Percentiles rank a stretch among this genome's conserved stretches.
Conservation (phyloP, 1,139 yeast species). For the Saccharomyces hybrid region DNA sequence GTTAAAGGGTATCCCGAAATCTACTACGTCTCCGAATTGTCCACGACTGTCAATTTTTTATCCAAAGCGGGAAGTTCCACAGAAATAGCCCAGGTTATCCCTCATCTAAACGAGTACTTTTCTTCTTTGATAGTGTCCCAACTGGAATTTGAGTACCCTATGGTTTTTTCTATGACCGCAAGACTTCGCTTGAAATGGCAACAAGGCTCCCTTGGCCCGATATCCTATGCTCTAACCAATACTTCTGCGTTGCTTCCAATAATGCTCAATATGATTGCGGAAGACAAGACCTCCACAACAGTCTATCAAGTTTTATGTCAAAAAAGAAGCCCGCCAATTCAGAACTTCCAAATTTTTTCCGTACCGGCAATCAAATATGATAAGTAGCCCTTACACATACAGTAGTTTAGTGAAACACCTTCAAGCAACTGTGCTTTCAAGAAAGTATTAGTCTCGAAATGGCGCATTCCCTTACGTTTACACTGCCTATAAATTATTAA, state of each 20-base stretch:
- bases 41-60: conserved; percentile 7
- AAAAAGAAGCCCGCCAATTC: not conserved
- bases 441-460: not conserved
- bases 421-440: not conserved
- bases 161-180: conserved; percentile 21
- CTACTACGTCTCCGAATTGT: conserved; percentile 6
- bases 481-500: not conserved
- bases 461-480: too few relatives aligned
- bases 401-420: not conserved
- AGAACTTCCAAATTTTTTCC: not conserved
- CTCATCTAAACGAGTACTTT: conserved; percentile 23
- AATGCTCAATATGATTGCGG: conserved; percentile 16
- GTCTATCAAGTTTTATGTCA: conserved; percentile 14
- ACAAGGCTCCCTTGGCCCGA: conserved; percentile 19
- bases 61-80: not conserved
- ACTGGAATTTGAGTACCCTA: conserved; percentile 25
- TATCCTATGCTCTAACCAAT: conserved; percentile 21
- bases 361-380: not conserved
- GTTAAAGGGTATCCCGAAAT: conserved; percentile 5
- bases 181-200: conserved; percentile 19
- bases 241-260: conserved; percentile 19
- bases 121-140: conserved; percentile 25
- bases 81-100: not conserved
- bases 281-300: conserved; percentile 22
- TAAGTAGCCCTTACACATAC: not conserved